Base-by-base conservation (phyloP, 441 rosid genomes). In the Pelargonium fulgidum region DNA sequence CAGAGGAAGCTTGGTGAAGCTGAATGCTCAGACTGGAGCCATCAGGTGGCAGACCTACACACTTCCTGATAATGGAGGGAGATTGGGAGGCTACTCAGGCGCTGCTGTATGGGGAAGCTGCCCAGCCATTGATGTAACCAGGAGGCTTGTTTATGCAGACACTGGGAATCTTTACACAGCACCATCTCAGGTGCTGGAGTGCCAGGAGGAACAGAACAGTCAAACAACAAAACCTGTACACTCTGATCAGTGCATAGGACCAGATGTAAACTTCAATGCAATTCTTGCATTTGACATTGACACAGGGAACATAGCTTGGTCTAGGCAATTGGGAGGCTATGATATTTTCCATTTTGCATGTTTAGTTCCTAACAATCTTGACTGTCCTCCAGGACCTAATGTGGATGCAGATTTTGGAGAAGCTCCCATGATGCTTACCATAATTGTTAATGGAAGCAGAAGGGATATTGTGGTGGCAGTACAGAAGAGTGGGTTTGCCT, bases 401-500 rank as follows among this genome's bases (percentile, higher is more conserved):
- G 14, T 47, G 54, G 54, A 47, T 47, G 54, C 54, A 11, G 54
- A 47, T 47, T 47, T 47, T 11, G 54, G 54, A 9, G 54, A 47
- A 9, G 54, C 54, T 11, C 54, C 54, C 1, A 47, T 47, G 54
- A 12, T 47, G 13, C 14, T 47, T 47, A 47, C 54, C 14, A n/a
- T 47, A 1, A 11, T 16, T 11, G 54, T 47, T 12, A 47, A 47
- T 47, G 54, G 54, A n/a, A 47, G 5, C 54, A 47, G 54, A 9
- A 47, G 45, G 6, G 81, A 81, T 19, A 29, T 68, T 12, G 81
- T 62, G 19, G 73, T 69, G 67, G 79, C 79, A 5, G 81, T 78
- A 29, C 84, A 77, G 45, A 81, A 83, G 77, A 81, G 86, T 62
- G 79, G 85, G 5, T 75, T 81, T 64, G 75, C 77, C 42, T 47